Conservation (phyloP, 2,329 filamentous ascomycete genomes). For the Diaporthe velutina region DNA sequence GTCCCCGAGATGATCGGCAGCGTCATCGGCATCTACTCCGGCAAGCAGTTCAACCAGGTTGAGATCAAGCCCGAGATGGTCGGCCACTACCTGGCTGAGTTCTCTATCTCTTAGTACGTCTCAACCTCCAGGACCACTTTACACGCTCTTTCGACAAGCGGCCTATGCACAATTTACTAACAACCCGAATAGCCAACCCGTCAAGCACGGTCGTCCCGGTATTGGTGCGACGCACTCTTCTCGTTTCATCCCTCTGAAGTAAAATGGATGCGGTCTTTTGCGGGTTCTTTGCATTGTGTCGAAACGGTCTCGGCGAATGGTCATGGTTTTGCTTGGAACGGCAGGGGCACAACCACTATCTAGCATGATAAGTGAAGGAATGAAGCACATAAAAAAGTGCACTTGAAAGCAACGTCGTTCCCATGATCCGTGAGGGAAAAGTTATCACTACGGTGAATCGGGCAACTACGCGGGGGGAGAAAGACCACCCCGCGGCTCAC, state of each 20-base stretch:
- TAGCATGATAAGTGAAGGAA: conserved; percentile 60
- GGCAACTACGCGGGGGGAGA: background rate
- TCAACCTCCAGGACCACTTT: background rate
- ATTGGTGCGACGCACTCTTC: conserved; percentile 99
- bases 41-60: conserved; percentile 99
- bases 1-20: conserved; percentile 99
- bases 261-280: conserved; percentile 65
- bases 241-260: conserved; percentile 99
- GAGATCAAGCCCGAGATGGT: conserved; percentile 99
- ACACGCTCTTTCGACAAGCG: too few species aligned
- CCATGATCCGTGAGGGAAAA: conserved; percentile 36
- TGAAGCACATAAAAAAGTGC: conserved; percentile 48
- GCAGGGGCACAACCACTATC: conserved; percentile 53
- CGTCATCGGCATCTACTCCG: conserved; percentile 99
- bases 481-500: conserved; percentile 3
- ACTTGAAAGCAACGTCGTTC: conserved; percentile 26
- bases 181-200: conserved; percentile 82
- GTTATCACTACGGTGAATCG: conserved; percentile 27
- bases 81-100: conserved; percentile 98
- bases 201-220: conserved; percentile 99
- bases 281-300: conserved; percentile 67
- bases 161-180: conserved; percentile 58
- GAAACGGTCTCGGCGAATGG: conserved; percentile 69
- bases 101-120: conserved; percentile 99
- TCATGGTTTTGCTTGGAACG: conserved; percentile 66